Evolutionary conservation across 2,329 filamentous ascomycete genomes (phyloP).

Genomic region (Botrytis pseudocinerea): DNA sequence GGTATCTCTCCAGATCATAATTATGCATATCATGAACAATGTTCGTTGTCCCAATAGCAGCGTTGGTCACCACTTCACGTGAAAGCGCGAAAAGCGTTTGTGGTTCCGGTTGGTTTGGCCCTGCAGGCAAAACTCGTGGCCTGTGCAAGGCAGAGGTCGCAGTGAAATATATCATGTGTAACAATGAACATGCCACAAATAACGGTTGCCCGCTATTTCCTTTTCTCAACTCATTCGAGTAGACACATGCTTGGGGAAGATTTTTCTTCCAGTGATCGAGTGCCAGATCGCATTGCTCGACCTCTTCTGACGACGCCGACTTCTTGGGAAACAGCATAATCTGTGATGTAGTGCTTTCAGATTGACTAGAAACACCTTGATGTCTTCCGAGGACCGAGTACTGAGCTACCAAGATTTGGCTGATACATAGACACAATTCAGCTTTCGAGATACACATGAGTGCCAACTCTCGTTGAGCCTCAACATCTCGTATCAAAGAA

Average conservation of each 20-base stretch:
- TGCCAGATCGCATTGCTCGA: slow-evolving; percentile 76
- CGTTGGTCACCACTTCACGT: slow-evolving; percentile 76
- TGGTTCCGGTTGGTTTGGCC: slow-evolving; percentile 54
- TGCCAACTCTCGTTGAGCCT: slow-evolving; percentile 76
- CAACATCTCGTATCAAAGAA: slow-evolving; percentile 66
- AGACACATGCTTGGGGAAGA: slow-evolving; percentile 70
- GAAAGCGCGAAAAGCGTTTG: slow-evolving; percentile 76
- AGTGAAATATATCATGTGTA: slow-evolving; percentile 93
- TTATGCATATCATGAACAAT: slow-evolving; percentile 77
- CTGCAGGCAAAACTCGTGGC: slow-evolving; percentile 82
- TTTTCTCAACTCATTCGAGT: slow-evolving; percentile 58
- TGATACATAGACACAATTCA: slow-evolving; percentile 85
- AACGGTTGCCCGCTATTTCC: slow-evolving; percentile 58
- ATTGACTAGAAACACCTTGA: slow-evolving; percentile 74
- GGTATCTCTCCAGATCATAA: slow-evolving; percentile 71
- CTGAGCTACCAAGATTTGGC: slow-evolving; percentile 84
- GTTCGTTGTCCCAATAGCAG: slow-evolving; percentile 80
- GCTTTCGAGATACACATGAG: slow-evolving; percentile 90
- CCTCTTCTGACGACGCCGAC: slow-evolving; percentile 74
- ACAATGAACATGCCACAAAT: slow-evolving; percentile 74
- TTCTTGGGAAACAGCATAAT: slow-evolving; percentile 95
- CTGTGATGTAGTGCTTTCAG: slow-evolving; percentile 65
- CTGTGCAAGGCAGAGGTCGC: slow-evolving; percentile 88
- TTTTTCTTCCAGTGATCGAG: slow-evolving; percentile 75
- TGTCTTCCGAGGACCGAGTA: slow-evolving; percentile 89